Conservation (phyloP, 2,329 filamentous ascomycete species). For the Ceratocystis harringtonii region DNA sequence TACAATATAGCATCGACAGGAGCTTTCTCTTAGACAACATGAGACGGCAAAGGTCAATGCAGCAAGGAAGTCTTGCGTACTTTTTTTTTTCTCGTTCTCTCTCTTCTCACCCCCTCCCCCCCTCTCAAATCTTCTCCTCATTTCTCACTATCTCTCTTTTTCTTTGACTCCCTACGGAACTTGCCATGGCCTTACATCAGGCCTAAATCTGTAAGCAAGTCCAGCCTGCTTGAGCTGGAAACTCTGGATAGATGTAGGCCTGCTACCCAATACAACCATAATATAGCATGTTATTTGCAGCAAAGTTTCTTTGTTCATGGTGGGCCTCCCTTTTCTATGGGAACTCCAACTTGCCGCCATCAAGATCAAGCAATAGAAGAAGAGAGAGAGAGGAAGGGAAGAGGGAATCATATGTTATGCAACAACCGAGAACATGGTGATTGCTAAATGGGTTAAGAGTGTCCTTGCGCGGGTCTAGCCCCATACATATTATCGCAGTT, state of each 20-base stretch:
- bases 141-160: background rate
- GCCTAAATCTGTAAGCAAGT: background rate
- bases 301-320: background rate
- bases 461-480: background rate
- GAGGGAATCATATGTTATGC: background rate
- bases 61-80: background rate
- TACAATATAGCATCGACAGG: background rate
- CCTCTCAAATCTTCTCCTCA: background rate
- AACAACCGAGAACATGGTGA: background rate
- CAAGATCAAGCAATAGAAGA: too few relatives aligned
- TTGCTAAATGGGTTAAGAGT: background rate
- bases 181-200: background rate
- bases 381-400: too few relatives aligned
- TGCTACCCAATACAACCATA: background rate
- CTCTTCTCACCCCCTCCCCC: background rate
- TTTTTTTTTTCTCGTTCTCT: background rate
- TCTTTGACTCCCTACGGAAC: background rate
- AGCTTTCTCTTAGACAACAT: background rate
- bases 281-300: too few relatives aligned
- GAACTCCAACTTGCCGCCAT: too few relatives aligned
- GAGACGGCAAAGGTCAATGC: background rate
- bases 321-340: background rate
- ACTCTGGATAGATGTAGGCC: background rate
- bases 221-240: too few relatives aligned
- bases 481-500: background rate